Evolutionary conservation across 768 basidiomycete genomes (phyloP), one percentile per base, ranked within the genome.

Genomic region (Trametes cingulata): DNA sequence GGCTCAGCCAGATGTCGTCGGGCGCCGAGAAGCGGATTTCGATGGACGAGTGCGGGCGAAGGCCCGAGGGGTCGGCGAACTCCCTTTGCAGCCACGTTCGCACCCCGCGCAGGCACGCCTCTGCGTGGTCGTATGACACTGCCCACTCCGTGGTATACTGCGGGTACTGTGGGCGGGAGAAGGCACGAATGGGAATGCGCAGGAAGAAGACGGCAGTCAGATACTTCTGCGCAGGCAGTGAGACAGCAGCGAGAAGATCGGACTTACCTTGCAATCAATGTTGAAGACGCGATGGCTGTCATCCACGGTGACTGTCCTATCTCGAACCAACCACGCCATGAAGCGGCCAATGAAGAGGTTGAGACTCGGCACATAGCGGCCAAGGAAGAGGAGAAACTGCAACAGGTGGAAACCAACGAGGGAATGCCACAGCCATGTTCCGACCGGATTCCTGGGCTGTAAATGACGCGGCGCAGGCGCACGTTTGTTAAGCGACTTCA

Each of bases 121-220:
- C 74, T 2, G 93, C 82, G 52, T 84, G 75, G 43, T 81, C 76
- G 65, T 87, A 87, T 6, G 95, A 93, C 37, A 99, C 81, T 5
- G 93, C 92, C 88, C 94, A 96, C 75, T 99, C 97, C 12, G 92
- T 93, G 2, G 97, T 98, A 73, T 94, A 88, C 73, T 98, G 95
- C 1, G 85, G 86, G 73, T 88, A 93, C 93, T 95, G 69, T 49
- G 20, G n/a, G 39, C 43, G n/a, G 15, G 58, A 59, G 50, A 50
- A 10, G 25, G n/a, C 42, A 40, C 36, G 39, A 39, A 42, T 48
- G 54, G 37, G 50, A 57, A 35, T n/a, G 48, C 36, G 46, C 29
- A 48, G 27, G 41, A n/a, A 33, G 25, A 40, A 25, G 55, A 40
- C 19, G 42, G 40, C 35, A 40, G 39, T 20, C 25, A 39, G 42